A percentile compares a stretch with the other conserved stretches of the same genome.
These are phyloP conservation scores for Penicillium desertorum DNA, from an alignment of 495 filamentous ascomycete genomes.

Conservation along the genomic window DNA sequence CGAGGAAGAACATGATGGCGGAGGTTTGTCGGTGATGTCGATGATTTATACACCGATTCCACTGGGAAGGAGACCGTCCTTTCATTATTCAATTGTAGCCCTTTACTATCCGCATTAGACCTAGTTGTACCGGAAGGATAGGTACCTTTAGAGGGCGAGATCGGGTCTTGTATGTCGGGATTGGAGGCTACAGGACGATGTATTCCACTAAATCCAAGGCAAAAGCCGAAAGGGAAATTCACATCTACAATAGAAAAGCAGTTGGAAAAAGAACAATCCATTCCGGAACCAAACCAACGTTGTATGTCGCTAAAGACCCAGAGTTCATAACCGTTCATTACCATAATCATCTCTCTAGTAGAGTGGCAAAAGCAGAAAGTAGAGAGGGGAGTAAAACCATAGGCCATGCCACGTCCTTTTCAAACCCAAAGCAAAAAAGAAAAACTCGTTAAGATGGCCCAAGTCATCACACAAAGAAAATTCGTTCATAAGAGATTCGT, in stretches of 20 bases:
- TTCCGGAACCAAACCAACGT: slow-evolving; percentile 3
- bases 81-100: no score
- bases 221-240: no score
- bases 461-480: slow-evolving; percentile 28
- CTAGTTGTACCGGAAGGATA: no score
- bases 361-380: slow-evolving; percentile 13
- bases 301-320: slow-evolving; percentile 11
- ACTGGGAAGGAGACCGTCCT: no score
- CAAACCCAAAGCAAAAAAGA: slow-evolving; percentile 14
- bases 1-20: no score
- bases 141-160: no score
- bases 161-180: no score
- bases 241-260: neutral
- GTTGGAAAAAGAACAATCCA: slow-evolving; percentile 1
- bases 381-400: slow-evolving; percentile 7
- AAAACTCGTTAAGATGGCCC: slow-evolving; percentile 11
- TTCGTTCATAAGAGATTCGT: slow-evolving; percentile 48
- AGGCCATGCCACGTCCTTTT: slow-evolving; percentile 24
- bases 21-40: no score
- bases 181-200: no score
- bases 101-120: no score
- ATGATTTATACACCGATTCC: no score
- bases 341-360: slow-evolving; percentile 37
- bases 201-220: no score
- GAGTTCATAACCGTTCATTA: slow-evolving; percentile 36